phyloP scores from a whole-genome alignment of 2,329 filamentous ascomycete genomes.

The Apiospora marii region DNA sequence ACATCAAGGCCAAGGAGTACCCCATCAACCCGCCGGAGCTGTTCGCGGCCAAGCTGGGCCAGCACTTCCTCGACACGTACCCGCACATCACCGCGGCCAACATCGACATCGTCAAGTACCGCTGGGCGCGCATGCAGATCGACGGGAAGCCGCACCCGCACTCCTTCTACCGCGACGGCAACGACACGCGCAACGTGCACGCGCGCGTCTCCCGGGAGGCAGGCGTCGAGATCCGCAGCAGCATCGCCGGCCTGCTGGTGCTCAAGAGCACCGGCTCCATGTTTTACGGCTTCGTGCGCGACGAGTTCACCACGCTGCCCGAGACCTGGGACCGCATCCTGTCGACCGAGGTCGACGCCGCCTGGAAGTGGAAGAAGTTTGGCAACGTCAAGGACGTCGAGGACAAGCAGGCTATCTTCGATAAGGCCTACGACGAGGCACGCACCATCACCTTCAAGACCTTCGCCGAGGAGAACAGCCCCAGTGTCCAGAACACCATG shows the following conservation, averaged over 20 bases:
- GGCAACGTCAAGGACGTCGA: constrained; percentile 71
- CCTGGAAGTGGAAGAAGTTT: constrained; percentile 86
- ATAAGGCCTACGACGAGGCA: constrained; percentile 80
- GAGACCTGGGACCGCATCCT: constrained; percentile 97
- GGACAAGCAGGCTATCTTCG: constrained; percentile 71
- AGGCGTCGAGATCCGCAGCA: constrained; percentile 79
- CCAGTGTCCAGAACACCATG: constrained; percentile 97
- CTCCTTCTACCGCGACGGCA: constrained; percentile 89
- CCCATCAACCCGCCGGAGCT: constrained; percentile 93
- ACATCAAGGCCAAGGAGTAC: constrained; percentile 93
- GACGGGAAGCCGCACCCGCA: constrained; percentile 93
- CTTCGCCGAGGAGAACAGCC: constrained; percentile 89
- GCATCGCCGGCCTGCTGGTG: constrained; percentile 83
- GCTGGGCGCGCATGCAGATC: constrained; percentile 89
- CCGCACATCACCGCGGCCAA: constrained; percentile 86
- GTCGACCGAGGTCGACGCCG: constrained; percentile 88
- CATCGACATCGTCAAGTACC: constrained; percentile 82
- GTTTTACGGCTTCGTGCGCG: constrained; percentile 92
- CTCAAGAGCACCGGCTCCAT: constrained; percentile 96
- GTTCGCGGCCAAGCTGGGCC: constrained; percentile 83
- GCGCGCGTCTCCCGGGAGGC: constrained; percentile 71
- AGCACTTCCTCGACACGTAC: constrained; percentile 90
- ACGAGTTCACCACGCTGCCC: constrained; percentile 89
- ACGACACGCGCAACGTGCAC: constrained; percentile 86
- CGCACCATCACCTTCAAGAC: constrained; percentile 86